A percentile compares a stretch with the other conserved stretches of the same genome.
Evolutionary conservation across 2,329 filamentous ascomycete species (phyloP).

Genomic region (Orbilia quercus): DNA sequence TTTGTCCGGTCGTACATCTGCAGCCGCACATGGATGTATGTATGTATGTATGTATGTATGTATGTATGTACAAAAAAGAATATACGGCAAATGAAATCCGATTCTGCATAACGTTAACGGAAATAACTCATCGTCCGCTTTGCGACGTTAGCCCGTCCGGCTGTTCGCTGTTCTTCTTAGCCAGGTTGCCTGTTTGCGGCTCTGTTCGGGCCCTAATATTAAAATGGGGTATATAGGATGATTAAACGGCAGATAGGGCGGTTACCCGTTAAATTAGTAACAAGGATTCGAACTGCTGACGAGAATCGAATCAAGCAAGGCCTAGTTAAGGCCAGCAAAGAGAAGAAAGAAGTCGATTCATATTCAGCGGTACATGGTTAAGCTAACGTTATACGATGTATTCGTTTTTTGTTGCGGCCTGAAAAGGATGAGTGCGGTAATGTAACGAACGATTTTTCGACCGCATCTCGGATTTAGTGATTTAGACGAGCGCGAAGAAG

Average conservation of each 20-base stretch:
- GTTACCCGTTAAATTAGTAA: background rate
- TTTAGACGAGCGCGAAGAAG: background rate
- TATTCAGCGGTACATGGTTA: no score
- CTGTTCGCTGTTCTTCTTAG: no score
- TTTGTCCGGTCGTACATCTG: no score
- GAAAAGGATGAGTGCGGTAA: no score
- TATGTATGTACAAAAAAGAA: background rate
- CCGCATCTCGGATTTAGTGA: background rate
- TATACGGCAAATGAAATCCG: no score
- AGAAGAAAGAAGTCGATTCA: no score
- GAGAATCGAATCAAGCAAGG: no score
- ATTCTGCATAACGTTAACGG: conserved; percentile 16
- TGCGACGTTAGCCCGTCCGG: conserved; percentile 20
- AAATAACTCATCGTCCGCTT: conserved; percentile 6
- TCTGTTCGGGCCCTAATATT: conserved; percentile 51
- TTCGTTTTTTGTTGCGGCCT: no score
- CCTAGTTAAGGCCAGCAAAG: no score
- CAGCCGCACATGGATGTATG: no score
- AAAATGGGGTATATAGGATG: background rate
- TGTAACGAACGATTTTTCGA: background rate
- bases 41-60: no score
- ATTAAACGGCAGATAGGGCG: conserved; percentile 7
- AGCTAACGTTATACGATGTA: no score
- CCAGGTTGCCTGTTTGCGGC: conserved; percentile 50
- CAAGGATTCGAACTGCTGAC: background rate